These are phyloP conservation scores for Sugiyamaella paludigena DNA, from an alignment of 1,139 yeast species.

Conservation along the genomic window DNA sequence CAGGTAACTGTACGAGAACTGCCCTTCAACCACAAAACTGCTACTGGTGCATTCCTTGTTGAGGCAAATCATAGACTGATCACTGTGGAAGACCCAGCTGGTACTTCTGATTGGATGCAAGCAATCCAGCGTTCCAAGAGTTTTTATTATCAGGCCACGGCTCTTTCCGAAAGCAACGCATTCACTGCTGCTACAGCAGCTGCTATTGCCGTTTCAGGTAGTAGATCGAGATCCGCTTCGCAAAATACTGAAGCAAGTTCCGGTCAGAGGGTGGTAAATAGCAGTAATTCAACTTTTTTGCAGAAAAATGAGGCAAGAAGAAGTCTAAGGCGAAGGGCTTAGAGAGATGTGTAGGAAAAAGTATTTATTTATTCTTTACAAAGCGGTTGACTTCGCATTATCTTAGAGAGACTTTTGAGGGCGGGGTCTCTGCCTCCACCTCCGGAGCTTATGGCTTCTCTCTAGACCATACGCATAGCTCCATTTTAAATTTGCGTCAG, in stretches of 20 bases:
- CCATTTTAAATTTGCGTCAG: too few relatives aligned
- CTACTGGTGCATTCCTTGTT: slow-evolving; percentile 33
- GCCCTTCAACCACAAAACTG: slow-evolving; percentile 32
- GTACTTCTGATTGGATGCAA: slow-evolving; percentile 37
- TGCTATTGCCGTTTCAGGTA: slow-evolving; percentile 28
- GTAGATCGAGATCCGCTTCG: slow-evolving; percentile 5
- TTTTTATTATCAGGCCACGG: slow-evolving; percentile 31
- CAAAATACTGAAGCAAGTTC: not conserved
- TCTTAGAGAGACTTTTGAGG: too few relatives aligned
- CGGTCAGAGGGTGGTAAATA: slow-evolving; percentile 19
- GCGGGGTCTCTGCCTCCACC: too few relatives aligned
- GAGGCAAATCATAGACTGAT: slow-evolving; percentile 37
- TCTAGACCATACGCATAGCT: too few relatives aligned
- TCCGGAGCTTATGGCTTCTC: too few relatives aligned
- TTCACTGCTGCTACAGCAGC: slow-evolving; percentile 41
- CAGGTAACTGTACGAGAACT: slow-evolving; percentile 36
- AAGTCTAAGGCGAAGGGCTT: slow-evolving; percentile 14
- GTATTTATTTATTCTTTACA: slow-evolving; percentile 13
- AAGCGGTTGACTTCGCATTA: too few relatives aligned
- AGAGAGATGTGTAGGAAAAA: slow-evolving; percentile 3
- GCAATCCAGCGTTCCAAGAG: slow-evolving; percentile 32
- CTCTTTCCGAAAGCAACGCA: slow-evolving; percentile 27
- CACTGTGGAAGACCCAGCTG: slow-evolving; percentile 38
- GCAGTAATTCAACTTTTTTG: slow-evolving; percentile 24
- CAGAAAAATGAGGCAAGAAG: slow-evolving; percentile 27